Evolutionary conservation across 2,329 filamentous ascomycete genomes (phyloP).

Genomic region (Talaromyces funiculosus): DNA sequence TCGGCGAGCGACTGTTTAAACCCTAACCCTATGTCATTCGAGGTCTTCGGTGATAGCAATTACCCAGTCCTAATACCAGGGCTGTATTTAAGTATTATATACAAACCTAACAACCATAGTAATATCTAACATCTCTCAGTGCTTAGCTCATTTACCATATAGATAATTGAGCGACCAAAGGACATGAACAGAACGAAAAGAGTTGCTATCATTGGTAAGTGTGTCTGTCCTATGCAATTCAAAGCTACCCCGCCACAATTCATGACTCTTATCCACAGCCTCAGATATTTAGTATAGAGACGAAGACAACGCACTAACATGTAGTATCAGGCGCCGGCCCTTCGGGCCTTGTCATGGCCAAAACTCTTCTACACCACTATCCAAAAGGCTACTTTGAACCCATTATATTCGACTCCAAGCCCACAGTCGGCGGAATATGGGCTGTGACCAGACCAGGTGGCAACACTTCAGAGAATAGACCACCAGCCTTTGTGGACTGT

Average conservation of each 20-base stretch:
- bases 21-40: background rate
- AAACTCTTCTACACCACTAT: slow-evolving; percentile 61
- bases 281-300: no score
- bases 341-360: slow-evolving; percentile 64
- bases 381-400: slow-evolving; percentile 55
- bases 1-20: background rate
- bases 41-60: background rate
- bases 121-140: background rate
- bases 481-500: slow-evolving; percentile 49
- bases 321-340: slow-evolving; percentile 57
- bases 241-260: background rate
- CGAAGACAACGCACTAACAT: background rate
- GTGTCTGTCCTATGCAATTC: background rate
- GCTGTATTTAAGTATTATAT: background rate
- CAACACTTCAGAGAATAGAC: background rate
- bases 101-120: background rate
- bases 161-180: background rate
- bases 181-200: slow-evolving; percentile 32
- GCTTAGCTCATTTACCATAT: background rate
- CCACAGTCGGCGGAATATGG: slow-evolving; percentile 73
- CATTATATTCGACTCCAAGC: slow-evolving; percentile 62
- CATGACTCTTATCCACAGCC: background rate
- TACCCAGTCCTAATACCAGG: background rate
- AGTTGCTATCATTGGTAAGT: slow-evolving; percentile 50
- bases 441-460: slow-evolving; percentile 43